Evolutionary conservation across 768 basidiomycete species (phyloP).

Genomic region (Lactarius sp.): DNA sequence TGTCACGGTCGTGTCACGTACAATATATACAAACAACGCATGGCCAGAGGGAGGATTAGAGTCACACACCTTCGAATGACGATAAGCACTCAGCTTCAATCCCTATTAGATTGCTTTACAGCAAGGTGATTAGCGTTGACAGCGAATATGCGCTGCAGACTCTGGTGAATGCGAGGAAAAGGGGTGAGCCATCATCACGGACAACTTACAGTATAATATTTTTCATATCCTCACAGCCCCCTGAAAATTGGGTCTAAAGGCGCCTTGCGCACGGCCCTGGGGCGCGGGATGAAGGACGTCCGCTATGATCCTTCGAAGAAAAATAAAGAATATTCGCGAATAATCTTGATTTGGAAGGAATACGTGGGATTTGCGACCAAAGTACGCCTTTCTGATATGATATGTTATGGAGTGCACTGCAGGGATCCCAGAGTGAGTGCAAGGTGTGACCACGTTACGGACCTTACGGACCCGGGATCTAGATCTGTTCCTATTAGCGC

Average conservation of each 20-base stretch:
- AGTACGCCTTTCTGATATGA: conserved; percentile 3
- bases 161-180: background rate
- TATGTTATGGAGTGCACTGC: conserved; percentile 4
- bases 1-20: conserved; percentile 17
- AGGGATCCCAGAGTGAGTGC: background rate
- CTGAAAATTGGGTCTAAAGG: conserved; percentile 1
- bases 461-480: conserved; percentile 10
- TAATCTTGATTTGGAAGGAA: background rate
- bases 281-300: background rate
- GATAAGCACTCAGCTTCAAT: background rate
- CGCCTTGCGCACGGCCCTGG: background rate
- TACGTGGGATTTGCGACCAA: conserved; percentile 8
- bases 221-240: conserved; percentile 15
- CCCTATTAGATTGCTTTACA: background rate
- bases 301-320: background rate
- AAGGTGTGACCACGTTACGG: conserved; percentile 19
- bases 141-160: background rate
- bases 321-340: conserved; percentile 12
- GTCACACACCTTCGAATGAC: background rate
- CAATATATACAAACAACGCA: conserved; percentile 2
- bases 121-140: background rate
- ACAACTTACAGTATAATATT: background rate
- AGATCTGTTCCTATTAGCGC: conserved; percentile 10
- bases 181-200: conserved; percentile 5
- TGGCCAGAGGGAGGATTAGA: background rate